Evolutionary conservation across 2,329 filamentous ascomycete species (phyloP).

Genomic region (Colletotrichum orbiculare): DNA sequence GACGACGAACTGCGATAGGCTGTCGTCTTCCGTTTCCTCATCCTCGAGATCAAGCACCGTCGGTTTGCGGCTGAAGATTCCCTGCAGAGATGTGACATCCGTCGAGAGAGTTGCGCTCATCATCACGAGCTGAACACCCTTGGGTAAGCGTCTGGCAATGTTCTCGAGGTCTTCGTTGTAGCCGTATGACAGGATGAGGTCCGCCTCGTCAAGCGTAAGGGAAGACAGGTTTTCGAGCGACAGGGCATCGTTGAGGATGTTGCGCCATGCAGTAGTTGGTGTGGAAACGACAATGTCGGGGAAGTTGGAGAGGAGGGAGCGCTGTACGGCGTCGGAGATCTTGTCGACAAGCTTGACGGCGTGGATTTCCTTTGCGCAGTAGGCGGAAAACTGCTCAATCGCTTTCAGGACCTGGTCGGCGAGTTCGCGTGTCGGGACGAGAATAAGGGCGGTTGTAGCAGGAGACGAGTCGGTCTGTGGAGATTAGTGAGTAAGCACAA

Average conservation of each 20-base stretch:
- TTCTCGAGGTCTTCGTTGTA: conserved; percentile 91
- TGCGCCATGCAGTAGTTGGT: conserved; percentile 83
- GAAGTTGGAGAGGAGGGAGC: conserved; percentile 83
- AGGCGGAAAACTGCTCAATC: conserved; percentile 80
- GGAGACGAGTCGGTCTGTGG: conserved; percentile 61
- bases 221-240: conserved; percentile 77
- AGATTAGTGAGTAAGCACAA: conserved; percentile 22
- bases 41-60: conserved; percentile 85
- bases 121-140: conserved; percentile 88
- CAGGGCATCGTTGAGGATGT: conserved; percentile 78
- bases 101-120: conserved; percentile 93
- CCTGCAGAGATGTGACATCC: conserved; percentile 87
- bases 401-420: conserved; percentile 89
- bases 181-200: conserved; percentile 92
- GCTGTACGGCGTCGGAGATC: conserved; percentile 87
- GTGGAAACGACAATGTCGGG: conserved; percentile 94
- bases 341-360: conserved; percentile 91
- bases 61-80: conserved; percentile 85
- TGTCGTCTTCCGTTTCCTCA: conserved; percentile 79
- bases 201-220: conserved; percentile 92
- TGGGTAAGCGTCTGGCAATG: conserved; percentile 81
- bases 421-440: conserved; percentile 94
- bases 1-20: conserved; percentile 87
- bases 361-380: conserved; percentile 85
- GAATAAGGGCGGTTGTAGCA: conserved; percentile 80